These are phyloP conservation scores for Diaporthe sp. DNA, from an alignment of 2,329 filamentous ascomycete genomes.

Conservation along the genomic window DNA sequence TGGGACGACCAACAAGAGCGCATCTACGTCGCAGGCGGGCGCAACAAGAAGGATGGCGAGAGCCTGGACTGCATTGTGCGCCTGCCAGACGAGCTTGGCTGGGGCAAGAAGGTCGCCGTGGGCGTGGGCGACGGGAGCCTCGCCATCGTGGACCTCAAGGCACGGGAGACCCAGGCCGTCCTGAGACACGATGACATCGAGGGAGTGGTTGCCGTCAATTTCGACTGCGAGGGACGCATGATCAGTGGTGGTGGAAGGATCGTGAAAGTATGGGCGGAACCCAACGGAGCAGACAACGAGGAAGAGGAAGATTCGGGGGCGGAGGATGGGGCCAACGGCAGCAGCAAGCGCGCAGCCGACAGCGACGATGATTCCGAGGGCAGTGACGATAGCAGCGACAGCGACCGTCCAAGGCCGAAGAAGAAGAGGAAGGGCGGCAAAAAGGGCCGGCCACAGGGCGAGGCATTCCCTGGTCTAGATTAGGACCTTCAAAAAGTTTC, in stretches of 20 bases:
- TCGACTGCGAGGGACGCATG: conserved; percentile 87
- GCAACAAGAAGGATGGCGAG: conserved; percentile 70
- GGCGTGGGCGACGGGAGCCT: conserved; percentile 86
- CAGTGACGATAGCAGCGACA: conserved; percentile 57
- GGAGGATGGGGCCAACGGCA: conserved; percentile 55
- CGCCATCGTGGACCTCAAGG: conserved; percentile 80
- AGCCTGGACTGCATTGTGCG: conserved; percentile 83
- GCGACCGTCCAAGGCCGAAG: conserved; percentile 51
- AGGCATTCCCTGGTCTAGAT: conserved; percentile 39
- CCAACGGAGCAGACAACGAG: conserved; percentile 61
- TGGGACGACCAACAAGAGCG: conserved; percentile 97
- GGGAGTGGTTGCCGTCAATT: conserved; percentile 83
- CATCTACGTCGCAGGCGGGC: conserved; percentile 78
- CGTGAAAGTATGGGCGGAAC: conserved; percentile 90
- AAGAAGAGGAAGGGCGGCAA: conserved; percentile 61
- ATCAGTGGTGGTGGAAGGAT: conserved; percentile 89
- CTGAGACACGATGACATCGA: conserved; percentile 88
- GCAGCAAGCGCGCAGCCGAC: conserved; percentile 57
- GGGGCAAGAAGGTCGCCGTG: conserved; percentile 79
- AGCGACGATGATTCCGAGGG: conserved; percentile 59
- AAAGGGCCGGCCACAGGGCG: conserved; percentile 39
- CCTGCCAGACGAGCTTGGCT: conserved; percentile 77
- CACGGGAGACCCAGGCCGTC: conserved; percentile 77
- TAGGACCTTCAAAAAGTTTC: conserved; percentile 2
- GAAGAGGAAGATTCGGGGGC: conserved; percentile 60